Conservation (phyloP, 305 asterid species). For the Caryopteris hybrid region DNA sequence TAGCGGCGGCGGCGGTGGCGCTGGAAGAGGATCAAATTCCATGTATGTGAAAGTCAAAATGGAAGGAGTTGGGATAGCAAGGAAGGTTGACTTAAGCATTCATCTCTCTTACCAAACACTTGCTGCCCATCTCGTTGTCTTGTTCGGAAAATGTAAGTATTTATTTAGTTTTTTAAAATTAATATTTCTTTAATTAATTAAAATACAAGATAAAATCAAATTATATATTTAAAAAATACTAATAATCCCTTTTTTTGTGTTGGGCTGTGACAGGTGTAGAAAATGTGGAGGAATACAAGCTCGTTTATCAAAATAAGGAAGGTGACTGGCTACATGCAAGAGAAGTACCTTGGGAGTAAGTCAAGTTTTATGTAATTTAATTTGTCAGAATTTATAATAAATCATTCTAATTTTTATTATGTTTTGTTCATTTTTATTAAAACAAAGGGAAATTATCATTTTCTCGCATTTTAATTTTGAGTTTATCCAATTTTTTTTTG, state of each 20-base stretch:
- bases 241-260: neutral
- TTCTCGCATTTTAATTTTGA: no score
- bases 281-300: slow-evolving; percentile 31
- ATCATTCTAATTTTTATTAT: neutral
- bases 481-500: no score
- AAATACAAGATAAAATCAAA: no score
- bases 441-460: no score
- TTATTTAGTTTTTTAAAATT: neutral
- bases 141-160: slow-evolving; percentile 52
- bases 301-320: slow-evolving; percentile 48
- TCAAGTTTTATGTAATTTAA: neutral
- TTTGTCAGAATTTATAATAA: neutral
- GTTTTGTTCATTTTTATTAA: no score
- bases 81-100: slow-evolving; percentile 48
- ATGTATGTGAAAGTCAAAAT: slow-evolving; percentile 65
- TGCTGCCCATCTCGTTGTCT: slow-evolving; percentile 28
- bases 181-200: no score
- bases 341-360: slow-evolving; percentile 63
- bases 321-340: slow-evolving; percentile 62
- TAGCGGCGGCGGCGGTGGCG: slow-evolving; percentile 18
- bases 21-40: slow-evolving; percentile 21
- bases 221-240: neutral
- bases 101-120: slow-evolving; percentile 38
- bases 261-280: slow-evolving; percentile 24
- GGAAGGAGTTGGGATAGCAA: slow-evolving; percentile 67